Evolutionary conservation across 495 filamentous ascomycete genomes (phyloP), one percentile per base, ranked within the genome.

Genomic region (Cercophora samala): DNA sequence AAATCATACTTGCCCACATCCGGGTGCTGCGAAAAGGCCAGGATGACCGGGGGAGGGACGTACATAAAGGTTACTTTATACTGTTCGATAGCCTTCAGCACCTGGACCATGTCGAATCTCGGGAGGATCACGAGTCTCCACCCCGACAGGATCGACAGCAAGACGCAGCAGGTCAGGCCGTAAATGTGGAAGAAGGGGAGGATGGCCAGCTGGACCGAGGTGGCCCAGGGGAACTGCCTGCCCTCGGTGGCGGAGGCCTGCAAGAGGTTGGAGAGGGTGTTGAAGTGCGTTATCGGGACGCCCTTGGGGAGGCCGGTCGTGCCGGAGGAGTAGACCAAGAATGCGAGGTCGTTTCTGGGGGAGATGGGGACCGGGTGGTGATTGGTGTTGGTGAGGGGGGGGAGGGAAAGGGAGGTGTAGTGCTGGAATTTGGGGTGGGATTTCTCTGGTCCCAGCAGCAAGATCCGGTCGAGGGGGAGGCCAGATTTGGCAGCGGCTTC

Each of bases 171-270:
- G 19, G 75, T 76, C 19, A 81, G 73, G 17, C 79, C 80, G 71
- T 97, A 98, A 66, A 89, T 95, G 77, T 98, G 94, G 79, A 93
- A 97, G 74, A 99, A 97, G 0, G 95, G 85, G n/a, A 97, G 72
- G 66, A 97, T 89, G 1, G 89, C 92, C 53, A 97, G 72, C 21
- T 95, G 75, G 21, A 81, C 86, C 5, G 25, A 37, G 0, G 72
- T 96, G 92, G 1, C 90, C 89, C 54, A 86, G 78, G 0, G 81
- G 66, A 92, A 73, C 56, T 90, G 81, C 1, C 78, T 79, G 1
- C 79, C 84, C 51, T 97, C 92, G 1, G 80, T 85, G 25, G 80
- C 78, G 9, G 77, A 81, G 11, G 86, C 73, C 69, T 82, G 81
- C 22, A 77, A 51, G 9, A 82, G 8, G 75, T 97, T 95, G 68